These are phyloP conservation scores for Echites panduratus DNA, from an alignment of 257 asterid genomes.

Conservation along the genomic window DNA sequence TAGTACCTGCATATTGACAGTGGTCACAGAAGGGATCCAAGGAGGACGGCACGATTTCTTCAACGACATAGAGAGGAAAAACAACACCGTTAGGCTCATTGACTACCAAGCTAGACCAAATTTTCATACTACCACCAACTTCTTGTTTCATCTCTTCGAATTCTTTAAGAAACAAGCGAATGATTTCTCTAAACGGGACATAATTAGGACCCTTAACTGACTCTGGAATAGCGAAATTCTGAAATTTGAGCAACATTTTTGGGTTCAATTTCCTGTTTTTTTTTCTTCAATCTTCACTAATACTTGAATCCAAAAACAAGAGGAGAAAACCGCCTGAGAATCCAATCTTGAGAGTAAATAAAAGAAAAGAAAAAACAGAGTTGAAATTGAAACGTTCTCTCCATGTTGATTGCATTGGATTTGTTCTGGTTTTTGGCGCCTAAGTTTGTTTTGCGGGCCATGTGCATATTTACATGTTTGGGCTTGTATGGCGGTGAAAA, in stretches of 20 bases:
- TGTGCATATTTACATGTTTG: background rate
- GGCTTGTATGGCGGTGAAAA: background rate
- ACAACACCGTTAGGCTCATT: conserved; percentile 30
- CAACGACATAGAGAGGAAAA: conserved; percentile 53
- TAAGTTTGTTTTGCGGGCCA: background rate
- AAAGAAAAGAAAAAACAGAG: background rate
- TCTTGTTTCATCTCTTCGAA: conserved; percentile 42
- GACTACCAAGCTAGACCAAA: conserved; percentile 50
- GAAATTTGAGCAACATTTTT: conserved; percentile 35
- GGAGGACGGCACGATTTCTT: conserved; percentile 54
- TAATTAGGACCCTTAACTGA: conserved; percentile 23
- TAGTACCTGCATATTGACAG: conserved; percentile 56
- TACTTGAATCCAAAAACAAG: conserved; percentile 41
- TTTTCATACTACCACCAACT: conserved; percentile 37
- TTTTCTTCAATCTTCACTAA: conserved; percentile 31
- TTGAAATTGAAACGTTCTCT: background rate
- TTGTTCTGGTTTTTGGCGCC: conserved; percentile 3
- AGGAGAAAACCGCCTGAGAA: conserved; percentile 9
- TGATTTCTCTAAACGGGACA: conserved; percentile 54
- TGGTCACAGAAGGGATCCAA: conserved; percentile 50
- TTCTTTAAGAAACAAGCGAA: conserved; percentile 45
- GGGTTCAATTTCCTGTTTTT: conserved; percentile 22
- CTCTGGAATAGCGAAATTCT: conserved; percentile 25
- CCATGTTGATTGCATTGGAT: background rate
- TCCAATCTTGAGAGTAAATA: background rate